Conservation (phyloP, 2,329 filamentous ascomycete species). For the Fusarium buxicola region DNA sequence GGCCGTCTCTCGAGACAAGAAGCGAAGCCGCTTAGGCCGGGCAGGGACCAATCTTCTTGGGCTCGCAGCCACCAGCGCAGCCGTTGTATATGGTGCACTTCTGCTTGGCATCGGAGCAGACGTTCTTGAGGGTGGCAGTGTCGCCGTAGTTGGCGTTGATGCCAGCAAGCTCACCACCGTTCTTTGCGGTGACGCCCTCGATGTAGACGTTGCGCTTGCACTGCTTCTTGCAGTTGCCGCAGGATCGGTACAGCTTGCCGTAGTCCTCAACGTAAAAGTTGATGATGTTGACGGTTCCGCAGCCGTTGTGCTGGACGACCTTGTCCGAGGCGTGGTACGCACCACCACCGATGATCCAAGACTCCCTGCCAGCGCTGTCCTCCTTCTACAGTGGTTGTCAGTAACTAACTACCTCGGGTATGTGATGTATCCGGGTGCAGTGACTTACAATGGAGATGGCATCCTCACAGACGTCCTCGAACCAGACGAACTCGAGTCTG, state of each 20-base stretch:
- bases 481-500: conserved; percentile 53
- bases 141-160: conserved; percentile 39
- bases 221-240: conserved; percentile 49
- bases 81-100: conserved; percentile 43
- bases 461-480: conserved; percentile 54
- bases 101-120: conserved; percentile 42
- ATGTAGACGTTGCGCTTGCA: conserved; percentile 32
- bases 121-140: conserved; percentile 31
- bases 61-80: conserved; percentile 45
- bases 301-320: conserved; percentile 56
- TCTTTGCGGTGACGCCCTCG: conserved; percentile 25
- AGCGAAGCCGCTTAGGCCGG: conserved; percentile 26
- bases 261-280: conserved; percentile 49
- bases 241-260: conserved; percentile 62
- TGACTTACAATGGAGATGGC: conserved; percentile 48
- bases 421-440: neutral
- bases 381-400: conserved; percentile 14
- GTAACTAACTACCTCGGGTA: conserved; percentile 48
- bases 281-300: conserved; percentile 51
- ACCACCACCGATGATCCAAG: conserved; percentile 56
- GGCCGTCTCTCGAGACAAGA: neutral
- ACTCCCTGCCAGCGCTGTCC: conserved; percentile 47
- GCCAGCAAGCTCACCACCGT: conserved; percentile 34
- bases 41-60: conserved; percentile 45
- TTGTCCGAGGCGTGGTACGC: conserved; percentile 56